phyloP scores from a whole-genome alignment of 805 yeast species.

The Candida caryicola region DNA sequence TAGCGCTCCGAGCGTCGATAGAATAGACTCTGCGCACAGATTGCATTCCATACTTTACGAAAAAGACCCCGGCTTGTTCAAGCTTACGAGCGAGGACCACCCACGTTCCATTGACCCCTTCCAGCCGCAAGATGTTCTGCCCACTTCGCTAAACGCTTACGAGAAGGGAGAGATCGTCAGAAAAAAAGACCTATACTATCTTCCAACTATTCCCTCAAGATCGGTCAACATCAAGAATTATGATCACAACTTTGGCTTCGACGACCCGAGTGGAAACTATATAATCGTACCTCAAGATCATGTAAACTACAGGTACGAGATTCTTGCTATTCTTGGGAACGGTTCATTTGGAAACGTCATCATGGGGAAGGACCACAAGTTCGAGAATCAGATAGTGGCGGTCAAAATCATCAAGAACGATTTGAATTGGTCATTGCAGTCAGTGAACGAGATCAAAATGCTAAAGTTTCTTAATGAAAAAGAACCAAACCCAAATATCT shows the following conservation, averaged over 20 bases:
- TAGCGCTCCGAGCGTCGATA: background rate
- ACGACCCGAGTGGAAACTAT: slow-evolving; percentile 66
- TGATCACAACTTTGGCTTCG: slow-evolving; percentile 63
- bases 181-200: slow-evolving; percentile 46
- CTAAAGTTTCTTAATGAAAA: slow-evolving; percentile 45
- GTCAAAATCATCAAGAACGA: slow-evolving; percentile 75
- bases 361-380: slow-evolving; percentile 64
- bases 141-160: slow-evolving; percentile 42
- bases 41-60: slow-evolving; percentile 21
- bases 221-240: slow-evolving; percentile 37
- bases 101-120: background rate
- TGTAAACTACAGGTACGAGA: slow-evolving; percentile 69
- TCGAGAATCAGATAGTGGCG: slow-evolving; percentile 51
- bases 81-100: slow-evolving; percentile 4
- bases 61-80: slow-evolving; percentile 28
- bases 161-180: slow-evolving; percentile 62
- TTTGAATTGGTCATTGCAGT: slow-evolving; percentile 71
- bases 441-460: slow-evolving; percentile 71
- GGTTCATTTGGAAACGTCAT: slow-evolving; percentile 85
- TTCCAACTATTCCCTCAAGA: slow-evolving; percentile 36
- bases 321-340: slow-evolving; percentile 57
- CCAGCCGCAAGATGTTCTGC: slow-evolving; percentile 3
- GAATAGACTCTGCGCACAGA: slow-evolving; percentile 7
- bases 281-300: slow-evolving; percentile 60
- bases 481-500: slow-evolving; percentile 5